A percentile compares a stretch with the other conserved stretches of the same genome.
These are phyloP conservation scores for Vitis riparia DNA, from an alignment of 164 flowering plant genomes.

Conservation along the genomic window DNA sequence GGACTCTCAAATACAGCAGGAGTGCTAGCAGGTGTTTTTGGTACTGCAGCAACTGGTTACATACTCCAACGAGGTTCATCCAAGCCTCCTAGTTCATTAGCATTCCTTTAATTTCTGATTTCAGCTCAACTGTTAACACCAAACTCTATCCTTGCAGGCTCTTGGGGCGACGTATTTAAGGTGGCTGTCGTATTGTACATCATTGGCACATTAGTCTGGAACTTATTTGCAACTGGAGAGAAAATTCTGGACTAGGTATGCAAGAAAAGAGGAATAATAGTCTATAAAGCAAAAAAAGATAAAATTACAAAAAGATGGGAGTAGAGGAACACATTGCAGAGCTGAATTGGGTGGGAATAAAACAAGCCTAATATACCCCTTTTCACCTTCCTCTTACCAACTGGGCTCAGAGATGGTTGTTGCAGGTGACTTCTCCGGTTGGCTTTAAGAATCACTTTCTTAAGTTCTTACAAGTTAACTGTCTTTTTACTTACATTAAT, in stretches of 20 bases:
- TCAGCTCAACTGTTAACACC: neutral
- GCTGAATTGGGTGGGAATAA: too few relatives aligned
- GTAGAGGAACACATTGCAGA: neutral
- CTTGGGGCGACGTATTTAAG: conserved; percentile 97
- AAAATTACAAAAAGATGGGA: too few relatives aligned
- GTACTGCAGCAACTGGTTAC: conserved; percentile 96
- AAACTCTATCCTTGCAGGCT: conserved; percentile 50
- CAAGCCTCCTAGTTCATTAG: neutral
- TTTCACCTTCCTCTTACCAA: too few relatives aligned
- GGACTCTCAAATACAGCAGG: conserved; percentile 98
- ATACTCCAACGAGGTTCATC: conserved; percentile 81
- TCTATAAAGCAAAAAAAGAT: neutral
- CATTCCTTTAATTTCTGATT: neutral
- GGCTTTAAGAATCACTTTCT: too few relatives aligned
- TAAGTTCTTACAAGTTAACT: neutral
- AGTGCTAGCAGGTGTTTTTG: conserved; percentile 96
- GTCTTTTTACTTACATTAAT: neutral
- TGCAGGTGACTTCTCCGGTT: neutral
- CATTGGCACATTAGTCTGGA: conserved; percentile 93
- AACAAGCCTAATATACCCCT: too few relatives aligned
- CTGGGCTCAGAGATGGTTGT: too few relatives aligned
- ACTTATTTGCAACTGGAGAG: conserved; percentile 92
- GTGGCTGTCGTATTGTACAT: conserved; percentile 84
- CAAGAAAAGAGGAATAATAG: neutral
- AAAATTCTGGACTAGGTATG: conserved; percentile 71